phyloP scores from a whole-genome alignment of 108 stramenopile genomes.

The Skeletonema grethae region DNA sequence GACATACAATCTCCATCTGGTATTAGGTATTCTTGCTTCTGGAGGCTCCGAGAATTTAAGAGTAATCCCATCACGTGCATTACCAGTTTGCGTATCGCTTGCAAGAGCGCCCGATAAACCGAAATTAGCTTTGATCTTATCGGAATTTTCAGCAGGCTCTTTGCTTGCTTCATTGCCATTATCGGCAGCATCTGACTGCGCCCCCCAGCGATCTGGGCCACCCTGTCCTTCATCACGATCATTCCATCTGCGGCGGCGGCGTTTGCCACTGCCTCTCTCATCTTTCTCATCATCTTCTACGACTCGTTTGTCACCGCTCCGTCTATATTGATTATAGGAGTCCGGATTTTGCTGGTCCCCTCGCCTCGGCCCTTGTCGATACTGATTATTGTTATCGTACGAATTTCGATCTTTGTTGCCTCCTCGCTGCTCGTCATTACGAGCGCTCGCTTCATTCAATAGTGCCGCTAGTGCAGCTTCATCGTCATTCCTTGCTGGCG shows the following conservation, averaged over 20 bases:
- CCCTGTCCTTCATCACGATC: slow-evolving; percentile 7
- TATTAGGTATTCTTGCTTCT: slow-evolving; percentile 90
- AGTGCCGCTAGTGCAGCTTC: slow-evolving; percentile 37
- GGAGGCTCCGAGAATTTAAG: slow-evolving; percentile 96
- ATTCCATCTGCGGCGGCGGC: slow-evolving; percentile 22
- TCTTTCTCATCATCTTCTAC: slow-evolving; percentile 25
- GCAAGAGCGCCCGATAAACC: slow-evolving; percentile 96
- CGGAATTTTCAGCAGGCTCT: slow-evolving; percentile 28
- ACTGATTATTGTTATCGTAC: slow-evolving; percentile 19
- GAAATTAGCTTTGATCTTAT: slow-evolving; percentile 84
- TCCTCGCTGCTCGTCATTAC: slow-evolving; percentile 22
- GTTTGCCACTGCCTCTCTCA: slow-evolving; percentile 7
- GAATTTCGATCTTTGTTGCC: slow-evolving; percentile 22
- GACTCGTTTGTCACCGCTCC: slow-evolving; percentile 8
- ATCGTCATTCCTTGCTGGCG: slow-evolving; percentile 9
- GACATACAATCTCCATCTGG: slow-evolving; percentile 94
- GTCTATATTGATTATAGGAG: slow-evolving; percentile 8
- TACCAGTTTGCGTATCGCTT: slow-evolving; percentile 85
- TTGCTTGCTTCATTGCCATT: slow-evolving; percentile 1
- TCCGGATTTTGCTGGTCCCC: neutral
- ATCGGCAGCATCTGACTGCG: neutral
- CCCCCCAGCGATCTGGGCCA: neutral
- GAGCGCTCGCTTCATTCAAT: slow-evolving; percentile 19
- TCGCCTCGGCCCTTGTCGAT: slow-evolving; percentile 22
- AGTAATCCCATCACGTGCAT: slow-evolving; percentile 89